Evolutionary conservation across 345 rosid species (phyloP).

Genomic region (Aquilaria malaccensis): DNA sequence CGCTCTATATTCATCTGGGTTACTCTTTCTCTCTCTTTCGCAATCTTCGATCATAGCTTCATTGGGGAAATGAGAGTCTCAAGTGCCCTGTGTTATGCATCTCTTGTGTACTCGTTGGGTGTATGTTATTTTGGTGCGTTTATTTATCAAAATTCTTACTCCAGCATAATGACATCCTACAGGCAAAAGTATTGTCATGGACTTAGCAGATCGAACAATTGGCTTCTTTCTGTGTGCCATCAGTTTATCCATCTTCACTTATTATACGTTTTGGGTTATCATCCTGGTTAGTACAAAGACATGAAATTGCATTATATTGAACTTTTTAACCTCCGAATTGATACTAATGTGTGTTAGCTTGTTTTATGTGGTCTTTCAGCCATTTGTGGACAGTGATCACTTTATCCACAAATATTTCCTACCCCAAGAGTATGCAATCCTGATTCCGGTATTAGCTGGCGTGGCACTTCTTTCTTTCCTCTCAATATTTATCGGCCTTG

Average conservation of each 20-base stretch:
- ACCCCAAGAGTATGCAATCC: conserved; percentile 77
- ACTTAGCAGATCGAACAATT: conserved; percentile 77
- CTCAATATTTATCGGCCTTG: conserved; percentile 62
- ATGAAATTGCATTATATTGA: too few species aligned
- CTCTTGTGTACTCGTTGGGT: too few species aligned
- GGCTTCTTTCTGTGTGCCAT: conserved; percentile 61
- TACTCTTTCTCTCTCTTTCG: too few species aligned
- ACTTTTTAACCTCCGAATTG: too few species aligned
- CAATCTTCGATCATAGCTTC: too few species aligned
- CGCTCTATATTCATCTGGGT: too few species aligned
- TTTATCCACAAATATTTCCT: conserved; percentile 83
- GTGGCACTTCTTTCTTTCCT: conserved; percentile 58
- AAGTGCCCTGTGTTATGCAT: too few species aligned
- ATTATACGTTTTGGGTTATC: conserved; percentile 96
- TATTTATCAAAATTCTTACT: too few species aligned
- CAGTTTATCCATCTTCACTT: conserved; percentile 81
- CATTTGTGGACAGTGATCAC: conserved; percentile 85
- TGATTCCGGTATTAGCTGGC: conserved; percentile 69
- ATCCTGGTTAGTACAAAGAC: conserved; percentile 47
- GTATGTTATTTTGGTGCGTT: too few species aligned
- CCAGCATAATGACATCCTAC: too few species aligned
- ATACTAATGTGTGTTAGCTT: not conserved
- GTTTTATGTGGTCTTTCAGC: conserved; percentile 37
- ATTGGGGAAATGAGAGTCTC: too few species aligned
- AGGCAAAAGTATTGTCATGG: conserved; percentile 31